Evolutionary conservation across 2,329 filamentous ascomycete species (phyloP), one percentile per base, ranked within the genome.

Genomic region (Orbilia brochopaga): DNA sequence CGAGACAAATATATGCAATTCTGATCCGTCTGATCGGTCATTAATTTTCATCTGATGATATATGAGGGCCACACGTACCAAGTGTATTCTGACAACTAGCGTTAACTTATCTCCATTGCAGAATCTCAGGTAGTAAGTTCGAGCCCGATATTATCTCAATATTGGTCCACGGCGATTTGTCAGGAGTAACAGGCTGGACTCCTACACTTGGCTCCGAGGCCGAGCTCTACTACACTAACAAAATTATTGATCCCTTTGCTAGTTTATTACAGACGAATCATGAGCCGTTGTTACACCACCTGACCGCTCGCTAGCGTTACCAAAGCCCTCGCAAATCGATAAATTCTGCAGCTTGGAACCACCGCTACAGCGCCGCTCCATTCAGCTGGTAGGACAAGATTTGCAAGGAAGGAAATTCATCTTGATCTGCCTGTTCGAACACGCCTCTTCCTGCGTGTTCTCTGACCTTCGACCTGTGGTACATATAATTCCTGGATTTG

Each of bases 201-300:
- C 40, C 15, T 44, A 44, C 5, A 44, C 13, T 17, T 44, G 40
- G 13, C 3, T 17, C 17, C 13, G 40, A 44, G 40, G 13, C 40
- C 15, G 40, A 17, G 40, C 40, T 44, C 15, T 5, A 32, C 4
- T 4, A 32, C 8, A 32, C 8, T 4, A 32, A 32, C 27, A 32
- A 32, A 3, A 32, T 32, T n/a, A n/a, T n/a, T n/a, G n/a, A 44
- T 4, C 5, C 40, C 17, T 4, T 17, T 15, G 11, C 13, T 44
- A 6, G 4, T 32, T 17, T 27, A 30, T 53, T 53, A 2, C 50
- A 3, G 50, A 46, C 17, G 37, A 44, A 44, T 48, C 53, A 63
- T 59, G 46, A 57, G 48, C 65, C 58, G 65, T 55, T 54, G 65
- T 70, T 63, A 59, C 65, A 70, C 65, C 11, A 30, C 10, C 27